A percentile compares a stretch with the other conserved stretches of the same genome.
Conservation (phyloP, 1,284 basidiomycete species). For the Omphalotus olearius region DNA sequence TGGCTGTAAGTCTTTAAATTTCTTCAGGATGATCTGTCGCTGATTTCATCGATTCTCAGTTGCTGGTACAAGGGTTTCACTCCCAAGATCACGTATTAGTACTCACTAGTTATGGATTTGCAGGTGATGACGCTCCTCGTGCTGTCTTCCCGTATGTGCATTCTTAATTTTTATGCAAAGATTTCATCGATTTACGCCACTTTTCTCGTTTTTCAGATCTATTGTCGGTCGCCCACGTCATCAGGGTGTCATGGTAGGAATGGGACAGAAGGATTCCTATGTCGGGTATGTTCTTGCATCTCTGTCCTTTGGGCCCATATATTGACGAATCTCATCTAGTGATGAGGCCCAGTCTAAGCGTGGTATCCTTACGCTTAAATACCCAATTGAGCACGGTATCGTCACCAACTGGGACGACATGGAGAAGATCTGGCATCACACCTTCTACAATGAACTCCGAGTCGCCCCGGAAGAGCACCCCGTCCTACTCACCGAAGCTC, state of each 20-base stretch:
- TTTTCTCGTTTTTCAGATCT: constrained; percentile 39
- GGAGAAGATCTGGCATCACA: constrained; percentile 92
- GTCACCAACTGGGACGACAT: constrained; percentile 95
- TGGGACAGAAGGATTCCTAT: constrained; percentile 80
- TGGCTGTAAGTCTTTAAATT: constrained; percentile 36
- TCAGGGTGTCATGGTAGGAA: constrained; percentile 84
- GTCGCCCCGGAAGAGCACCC: constrained; percentile 84
- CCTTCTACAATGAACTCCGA: constrained; percentile 82
- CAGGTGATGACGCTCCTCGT: constrained; percentile 73
- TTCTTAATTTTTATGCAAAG: constrained; percentile 14
- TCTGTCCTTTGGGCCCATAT: not conserved
- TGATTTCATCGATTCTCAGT: constrained; percentile 21
- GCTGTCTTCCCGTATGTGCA: constrained; percentile 64
- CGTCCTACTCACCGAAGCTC: constrained; percentile 86
- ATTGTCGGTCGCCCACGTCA: constrained; percentile 87
- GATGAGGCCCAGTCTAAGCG: constrained; percentile 91
- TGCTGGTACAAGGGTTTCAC: constrained; percentile 25
- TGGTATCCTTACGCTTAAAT: constrained; percentile 88
- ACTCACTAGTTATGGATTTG: not conserved
- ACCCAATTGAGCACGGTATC: constrained; percentile 75
- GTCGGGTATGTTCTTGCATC: constrained; percentile 48
- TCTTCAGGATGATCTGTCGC: constrained; percentile 10
- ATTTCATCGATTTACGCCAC: not conserved
- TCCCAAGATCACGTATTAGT: not conserved
- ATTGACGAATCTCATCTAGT: constrained; percentile 27